These are phyloP conservation scores for Chlorella sp. DNA, from an alignment of 139 green algal genomes.

Conservation along the genomic window DNA sequence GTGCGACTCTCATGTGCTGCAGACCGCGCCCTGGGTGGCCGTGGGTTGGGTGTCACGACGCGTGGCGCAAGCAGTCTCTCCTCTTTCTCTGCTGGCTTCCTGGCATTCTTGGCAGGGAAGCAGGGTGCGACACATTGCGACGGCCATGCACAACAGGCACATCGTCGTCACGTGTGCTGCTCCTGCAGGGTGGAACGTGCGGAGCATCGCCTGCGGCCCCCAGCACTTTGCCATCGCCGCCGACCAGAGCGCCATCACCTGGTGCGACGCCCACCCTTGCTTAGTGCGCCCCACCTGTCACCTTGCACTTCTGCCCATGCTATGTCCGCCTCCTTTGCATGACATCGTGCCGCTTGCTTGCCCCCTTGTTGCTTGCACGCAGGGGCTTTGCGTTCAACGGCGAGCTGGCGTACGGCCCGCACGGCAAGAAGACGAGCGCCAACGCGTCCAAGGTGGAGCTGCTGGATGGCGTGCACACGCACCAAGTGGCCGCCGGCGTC, in stretches of 20 bases:
- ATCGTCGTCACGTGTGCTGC: slow-evolving; percentile 23
- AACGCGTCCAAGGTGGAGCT: slow-evolving; percentile 36
- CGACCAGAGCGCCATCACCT: slow-evolving; percentile 77
- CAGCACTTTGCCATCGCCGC: slow-evolving; percentile 70
- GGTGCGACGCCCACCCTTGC: too few relatives aligned
- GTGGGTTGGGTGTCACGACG: too few relatives aligned
- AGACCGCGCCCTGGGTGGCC: too few relatives aligned
- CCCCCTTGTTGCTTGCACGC: background rate
- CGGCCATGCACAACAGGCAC: background rate
- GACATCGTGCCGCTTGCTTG: background rate
- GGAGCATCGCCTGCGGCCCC: slow-evolving; percentile 69
- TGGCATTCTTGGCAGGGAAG: too few relatives aligned
- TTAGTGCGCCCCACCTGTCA: too few relatives aligned
- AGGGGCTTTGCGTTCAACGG: slow-evolving; percentile 57
- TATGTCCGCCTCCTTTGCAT: too few relatives aligned
- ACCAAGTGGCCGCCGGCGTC: slow-evolving; percentile 55
- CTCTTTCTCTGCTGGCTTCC: too few relatives aligned
- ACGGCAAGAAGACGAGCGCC: slow-evolving; percentile 72
- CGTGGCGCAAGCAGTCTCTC: too few relatives aligned
- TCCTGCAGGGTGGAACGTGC: slow-evolving; percentile 80
- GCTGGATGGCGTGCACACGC: slow-evolving; percentile 41
- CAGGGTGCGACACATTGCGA: too few relatives aligned
- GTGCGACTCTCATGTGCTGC: too few relatives aligned
- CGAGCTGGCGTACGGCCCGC: slow-evolving; percentile 85
- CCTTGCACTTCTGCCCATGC: too few relatives aligned